Evolutionary conservation across 2,329 filamentous ascomycete species (phyloP), one percentile per base, ranked within the genome.

Genomic region (Incumbomyces lentus): DNA sequence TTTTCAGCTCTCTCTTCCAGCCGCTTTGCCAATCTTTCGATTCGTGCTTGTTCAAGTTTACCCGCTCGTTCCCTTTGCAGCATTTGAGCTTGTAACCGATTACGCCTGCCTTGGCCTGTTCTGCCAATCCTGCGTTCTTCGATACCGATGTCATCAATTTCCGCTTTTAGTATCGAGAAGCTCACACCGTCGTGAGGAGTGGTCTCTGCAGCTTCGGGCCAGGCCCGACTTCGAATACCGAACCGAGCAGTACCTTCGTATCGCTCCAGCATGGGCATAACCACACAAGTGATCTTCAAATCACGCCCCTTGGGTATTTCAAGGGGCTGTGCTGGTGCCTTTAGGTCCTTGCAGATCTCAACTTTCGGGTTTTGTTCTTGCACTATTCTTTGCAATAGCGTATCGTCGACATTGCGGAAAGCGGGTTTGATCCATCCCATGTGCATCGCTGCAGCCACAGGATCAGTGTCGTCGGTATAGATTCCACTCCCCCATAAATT

Each of bases 391-490:
- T 76, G 73, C 10, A 94, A 71, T 64, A 90, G 69, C 11, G 72
- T 69, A 1, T 78, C 71, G 55, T 92, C 84, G 1, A 92, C 76
- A 31, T 86, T 83, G 3, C 79, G 72, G 84, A 89, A 95, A 57
- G 89, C 86, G 30, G 90, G 90, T 35, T 82, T 81, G 55, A 98
- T 84, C 81, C 88, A 96, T 2, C 92, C 92, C 1, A 82, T 81
- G 62, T 98, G 92, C 38, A 98, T 90, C 49, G 89, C 90, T 2
- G 90, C 89, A 0, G 88, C 90, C 18, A 98, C 76, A 1, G 92
- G 80, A 60, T 98, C 92, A 0, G 88, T 95, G 64, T 98, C 92
- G 57, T 98, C 92, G 0, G 88, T 94, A 61, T 96, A 96, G 6
- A 98, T 76, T 32, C 93, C 89, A 0, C 87, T 92, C 1, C 92